These are phyloP conservation scores for Aspergillus ellipticus DNA, from an alignment of 495 filamentous ascomycete genomes.

Conservation along the genomic window DNA sequence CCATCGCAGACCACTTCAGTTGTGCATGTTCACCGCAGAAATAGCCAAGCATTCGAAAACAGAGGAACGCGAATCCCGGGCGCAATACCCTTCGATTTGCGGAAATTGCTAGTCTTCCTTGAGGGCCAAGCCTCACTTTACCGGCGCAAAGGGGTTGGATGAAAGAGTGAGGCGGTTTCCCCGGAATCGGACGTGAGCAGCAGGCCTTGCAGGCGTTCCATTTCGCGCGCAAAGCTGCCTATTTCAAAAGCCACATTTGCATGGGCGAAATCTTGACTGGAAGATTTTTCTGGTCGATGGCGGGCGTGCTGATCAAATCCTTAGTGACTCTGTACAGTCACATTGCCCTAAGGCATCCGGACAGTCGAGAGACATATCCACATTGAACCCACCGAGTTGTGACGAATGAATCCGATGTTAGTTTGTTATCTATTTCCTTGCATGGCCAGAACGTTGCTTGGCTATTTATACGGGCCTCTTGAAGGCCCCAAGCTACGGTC, in stretches of 20 bases:
- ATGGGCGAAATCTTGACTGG: constrained; percentile 4
- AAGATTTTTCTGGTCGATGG: constrained; percentile 4
- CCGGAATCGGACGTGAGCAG: constrained; percentile 23
- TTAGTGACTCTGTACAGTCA: neutral
- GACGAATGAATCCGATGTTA: neutral
- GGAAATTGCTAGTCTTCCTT: constrained; percentile 12
- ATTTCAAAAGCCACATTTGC: constrained; percentile 6
- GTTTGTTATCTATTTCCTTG: neutral
- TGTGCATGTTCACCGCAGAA: constrained; percentile 25
- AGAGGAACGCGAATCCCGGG: constrained; percentile 12
- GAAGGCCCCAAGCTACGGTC: constrained; percentile 9
- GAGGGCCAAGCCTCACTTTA: constrained; percentile 31
- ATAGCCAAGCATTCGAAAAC: constrained; percentile 16
- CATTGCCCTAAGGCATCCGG: neutral
- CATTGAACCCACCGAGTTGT: neutral
- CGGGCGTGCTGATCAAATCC: constrained; percentile 9
- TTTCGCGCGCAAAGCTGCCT: neutral
- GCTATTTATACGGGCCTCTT: constrained; percentile 3
- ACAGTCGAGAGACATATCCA: neutral
- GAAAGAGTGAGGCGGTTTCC: constrained; percentile 43
- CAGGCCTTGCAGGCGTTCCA: constrained; percentile 3
- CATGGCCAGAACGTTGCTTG: neutral
- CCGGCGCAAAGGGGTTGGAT: constrained; percentile 36
- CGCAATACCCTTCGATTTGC: constrained; percentile 16
- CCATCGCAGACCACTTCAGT: constrained; percentile 26